Conservation (phyloP, 2,329 filamentous ascomycete genomes). For the Clonostachys rhizophaga region DNA sequence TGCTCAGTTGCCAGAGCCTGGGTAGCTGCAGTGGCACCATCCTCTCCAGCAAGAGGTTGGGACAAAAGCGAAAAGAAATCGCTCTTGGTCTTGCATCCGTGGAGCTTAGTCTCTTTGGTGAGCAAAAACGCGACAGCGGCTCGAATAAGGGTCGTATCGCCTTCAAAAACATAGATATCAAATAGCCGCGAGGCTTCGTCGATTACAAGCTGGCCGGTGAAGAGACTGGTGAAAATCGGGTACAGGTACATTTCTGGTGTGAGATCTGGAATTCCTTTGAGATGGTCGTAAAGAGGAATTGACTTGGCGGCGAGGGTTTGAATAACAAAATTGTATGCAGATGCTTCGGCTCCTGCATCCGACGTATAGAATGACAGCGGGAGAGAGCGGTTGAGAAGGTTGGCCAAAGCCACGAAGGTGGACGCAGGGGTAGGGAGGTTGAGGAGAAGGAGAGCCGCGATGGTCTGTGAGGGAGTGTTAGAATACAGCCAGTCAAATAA, state of each 20-base stretch:
- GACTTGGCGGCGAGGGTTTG: conserved; percentile 63
- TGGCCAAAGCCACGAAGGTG: conserved; percentile 69
- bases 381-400: conserved; percentile 71
- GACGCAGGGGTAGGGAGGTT: conserved; percentile 60
- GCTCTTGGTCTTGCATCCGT: conserved; percentile 35
- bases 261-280: conserved; percentile 43
- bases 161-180: conserved; percentile 82
- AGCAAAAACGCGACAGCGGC: conserved; percentile 66
- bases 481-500: background rate
- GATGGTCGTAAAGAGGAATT: conserved; percentile 57
- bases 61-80: conserved; percentile 26
- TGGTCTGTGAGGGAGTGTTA: conserved; percentile 42
- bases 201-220: conserved; percentile 58
- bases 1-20: background rate
- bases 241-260: conserved; percentile 51
- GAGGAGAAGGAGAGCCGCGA: conserved; percentile 68
- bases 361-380: conserved; percentile 71
- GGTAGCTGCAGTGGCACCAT: background rate
- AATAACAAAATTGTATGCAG: conserved; percentile 65
- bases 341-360: conserved; percentile 63
- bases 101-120: conserved; percentile 44
- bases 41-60: background rate
- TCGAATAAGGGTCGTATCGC: conserved; percentile 66
- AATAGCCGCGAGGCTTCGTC: conserved; percentile 70
- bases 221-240: conserved; percentile 58